These are phyloP conservation scores for Vararia minispora DNA, from an alignment of 768 basidiomycete genomes.

Conservation along the genomic window DNA sequence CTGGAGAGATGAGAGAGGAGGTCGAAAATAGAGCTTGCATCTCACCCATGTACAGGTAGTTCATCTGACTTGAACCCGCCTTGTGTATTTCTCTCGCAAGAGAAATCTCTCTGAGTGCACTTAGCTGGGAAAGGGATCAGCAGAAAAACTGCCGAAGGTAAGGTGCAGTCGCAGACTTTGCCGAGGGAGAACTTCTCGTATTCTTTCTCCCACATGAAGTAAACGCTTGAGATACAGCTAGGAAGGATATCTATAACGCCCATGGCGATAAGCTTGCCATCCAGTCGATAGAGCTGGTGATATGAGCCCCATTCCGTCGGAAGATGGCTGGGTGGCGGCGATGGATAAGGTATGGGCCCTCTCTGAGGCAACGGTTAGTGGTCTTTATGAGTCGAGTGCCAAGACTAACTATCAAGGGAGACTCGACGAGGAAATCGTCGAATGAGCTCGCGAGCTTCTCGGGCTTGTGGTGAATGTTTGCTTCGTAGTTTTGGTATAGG, in stretches of 20 bases:
- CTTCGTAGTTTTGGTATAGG: constrained; percentile 71
- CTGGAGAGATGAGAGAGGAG: constrained; percentile 26
- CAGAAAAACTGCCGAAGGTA: neutral
- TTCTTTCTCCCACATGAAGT: constrained; percentile 77
- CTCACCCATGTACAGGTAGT: constrained; percentile 81
- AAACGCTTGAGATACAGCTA: constrained; percentile 71
- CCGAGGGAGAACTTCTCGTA: constrained; percentile 68
- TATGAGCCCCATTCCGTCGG: constrained; percentile 84
- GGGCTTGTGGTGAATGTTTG: constrained; percentile 62
- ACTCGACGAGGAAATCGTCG: constrained; percentile 64
- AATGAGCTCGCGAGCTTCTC: constrained; percentile 44
- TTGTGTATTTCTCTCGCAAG: constrained; percentile 66
- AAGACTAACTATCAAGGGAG: constrained; percentile 59
- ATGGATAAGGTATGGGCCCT: constrained; percentile 49
- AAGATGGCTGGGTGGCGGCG: constrained; percentile 39
- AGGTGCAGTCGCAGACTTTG: constrained; percentile 37
- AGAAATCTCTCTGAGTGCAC: constrained; percentile 71
- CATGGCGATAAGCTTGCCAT: constrained; percentile 75
- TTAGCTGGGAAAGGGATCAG: constrained; percentile 38
- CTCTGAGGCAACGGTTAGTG: too few relatives aligned
- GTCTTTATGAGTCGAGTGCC: too few relatives aligned
- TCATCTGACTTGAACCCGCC: constrained; percentile 53
- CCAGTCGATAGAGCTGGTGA: constrained; percentile 80
- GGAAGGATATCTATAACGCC: constrained; percentile 89
- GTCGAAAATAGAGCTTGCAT: neutral